These are phyloP conservation scores for Sphaerulina populicola DNA, from an alignment of 2,329 filamentous ascomycete genomes.

Conservation along the genomic window DNA sequence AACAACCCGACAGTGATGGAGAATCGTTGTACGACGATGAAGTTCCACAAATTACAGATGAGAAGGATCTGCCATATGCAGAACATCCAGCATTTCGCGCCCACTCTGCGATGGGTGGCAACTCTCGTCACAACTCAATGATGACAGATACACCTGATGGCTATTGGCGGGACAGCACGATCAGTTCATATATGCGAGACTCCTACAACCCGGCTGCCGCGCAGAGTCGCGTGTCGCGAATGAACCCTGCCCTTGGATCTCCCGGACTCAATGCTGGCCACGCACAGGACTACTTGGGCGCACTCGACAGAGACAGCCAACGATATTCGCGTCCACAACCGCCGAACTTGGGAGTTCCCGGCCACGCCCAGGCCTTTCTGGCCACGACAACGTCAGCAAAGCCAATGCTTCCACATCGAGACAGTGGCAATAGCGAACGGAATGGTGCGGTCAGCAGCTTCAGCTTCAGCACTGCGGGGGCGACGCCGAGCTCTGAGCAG, in stretches of 20 bases:
- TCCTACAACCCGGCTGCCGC: slow-evolving; percentile 8
- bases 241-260: neutral
- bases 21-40: slow-evolving; percentile 36
- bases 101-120: slow-evolving; percentile 22
- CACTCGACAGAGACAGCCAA: slow-evolving; percentile 8
- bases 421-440: slow-evolving; percentile 24
- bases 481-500: neutral
- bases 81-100: slow-evolving; percentile 28
- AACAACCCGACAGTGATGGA: slow-evolving; percentile 15
- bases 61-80: slow-evolving; percentile 24
- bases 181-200: slow-evolving; percentile 22
- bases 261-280: slow-evolving; percentile 1
- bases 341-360: slow-evolving; percentile 4
- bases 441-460: slow-evolving; percentile 22
- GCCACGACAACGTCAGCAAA: slow-evolving; percentile 15
- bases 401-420: slow-evolving; percentile 17
- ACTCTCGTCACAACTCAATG: slow-evolving; percentile 15
- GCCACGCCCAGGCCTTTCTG: slow-evolving; percentile 4
- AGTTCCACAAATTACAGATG: slow-evolving; percentile 16
- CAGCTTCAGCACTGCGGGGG: slow-evolving; percentile 15
- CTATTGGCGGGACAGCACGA: slow-evolving; percentile 23
- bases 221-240: neutral
- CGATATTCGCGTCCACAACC: slow-evolving; percentile 4
- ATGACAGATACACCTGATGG: slow-evolving; percentile 11
- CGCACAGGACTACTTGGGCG: slow-evolving; percentile 3